A percentile compares a stretch with the other conserved stretches of the same genome.
Evolutionary conservation across 306 rosid genomes (phyloP).

Genomic region (Neltuma alba): DNA sequence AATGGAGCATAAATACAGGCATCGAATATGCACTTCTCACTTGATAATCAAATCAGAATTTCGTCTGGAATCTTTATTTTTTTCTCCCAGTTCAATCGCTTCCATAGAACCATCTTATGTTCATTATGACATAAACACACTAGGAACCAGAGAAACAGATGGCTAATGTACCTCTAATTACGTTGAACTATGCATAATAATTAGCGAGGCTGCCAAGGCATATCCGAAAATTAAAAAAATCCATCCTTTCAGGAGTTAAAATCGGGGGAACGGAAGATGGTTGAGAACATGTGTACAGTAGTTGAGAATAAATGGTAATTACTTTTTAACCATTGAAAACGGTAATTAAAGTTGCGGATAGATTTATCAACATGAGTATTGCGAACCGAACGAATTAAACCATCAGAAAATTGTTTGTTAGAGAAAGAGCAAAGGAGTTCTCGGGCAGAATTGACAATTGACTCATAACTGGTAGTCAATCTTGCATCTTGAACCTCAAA

Average conservation of each 20-base stretch:
- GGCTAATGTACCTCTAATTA: conserved; percentile 18
- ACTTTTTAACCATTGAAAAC: not conserved
- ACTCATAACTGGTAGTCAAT: conserved; percentile 26
- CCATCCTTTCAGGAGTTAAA: not conserved
- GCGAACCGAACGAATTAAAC: conserved; percentile 20
- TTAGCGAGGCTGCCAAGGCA: conserved; percentile 28
- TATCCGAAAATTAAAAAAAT: not conserved
- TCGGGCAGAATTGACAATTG: conserved; percentile 36
- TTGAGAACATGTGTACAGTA: not conserved
- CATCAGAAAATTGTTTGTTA: conserved; percentile 14
- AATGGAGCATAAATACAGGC: not conserved
- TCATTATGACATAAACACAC: not conserved
- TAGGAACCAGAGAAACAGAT: not conserved
- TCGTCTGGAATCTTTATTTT: not conserved
- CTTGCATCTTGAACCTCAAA: conserved; percentile 13
- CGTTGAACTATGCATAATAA: conserved; percentile 19
- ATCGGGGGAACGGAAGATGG: not conserved
- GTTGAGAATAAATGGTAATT: not conserved
- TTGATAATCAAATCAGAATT: not conserved
- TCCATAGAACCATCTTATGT: not conserved
- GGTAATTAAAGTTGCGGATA: conserved; percentile 14
- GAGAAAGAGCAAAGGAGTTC: conserved; percentile 18
- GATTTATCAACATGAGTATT: conserved; percentile 24
- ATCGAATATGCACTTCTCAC: not conserved
- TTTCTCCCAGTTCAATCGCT: not conserved